phyloP scores from a whole-genome alignment of 768 basidiomycete species.

The Agrocybe pediades region DNA sequence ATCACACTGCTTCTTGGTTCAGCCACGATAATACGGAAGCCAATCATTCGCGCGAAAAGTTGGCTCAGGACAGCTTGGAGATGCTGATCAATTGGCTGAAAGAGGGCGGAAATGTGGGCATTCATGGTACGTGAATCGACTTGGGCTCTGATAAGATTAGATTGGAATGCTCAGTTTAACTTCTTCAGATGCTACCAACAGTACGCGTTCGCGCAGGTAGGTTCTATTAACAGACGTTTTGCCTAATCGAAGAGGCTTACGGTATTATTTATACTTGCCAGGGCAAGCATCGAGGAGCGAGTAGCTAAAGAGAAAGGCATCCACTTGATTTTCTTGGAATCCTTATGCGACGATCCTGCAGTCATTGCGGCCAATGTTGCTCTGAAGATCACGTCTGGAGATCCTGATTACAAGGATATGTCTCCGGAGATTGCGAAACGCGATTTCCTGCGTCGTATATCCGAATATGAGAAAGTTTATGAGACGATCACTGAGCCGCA shows the following conservation, averaged over 20 bases:
- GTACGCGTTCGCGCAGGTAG: conserved; percentile 73
- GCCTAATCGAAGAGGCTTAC: background rate
- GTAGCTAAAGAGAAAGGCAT: conserved; percentile 87
- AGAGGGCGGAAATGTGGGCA: conserved; percentile 94
- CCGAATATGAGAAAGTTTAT: conserved; percentile 93
- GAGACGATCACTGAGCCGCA: conserved; percentile 92
- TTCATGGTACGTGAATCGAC: conserved; percentile 75
- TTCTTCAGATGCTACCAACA: conserved; percentile 90
- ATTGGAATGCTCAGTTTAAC: background rate
- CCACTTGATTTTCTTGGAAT: conserved; percentile 91
- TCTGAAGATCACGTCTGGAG: conserved; percentile 93
- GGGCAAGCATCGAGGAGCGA: conserved; percentile 82
- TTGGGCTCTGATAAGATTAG: background rate
- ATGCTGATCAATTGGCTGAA: conserved; percentile 95
- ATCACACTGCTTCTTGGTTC: conserved; percentile 91
- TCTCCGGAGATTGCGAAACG: conserved; percentile 81
- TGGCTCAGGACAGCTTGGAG: conserved; percentile 91
- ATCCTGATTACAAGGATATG: conserved; percentile 95
- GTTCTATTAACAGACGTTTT: background rate
- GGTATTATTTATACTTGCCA: conserved; percentile 26
- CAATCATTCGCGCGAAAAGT: conserved; percentile 71
- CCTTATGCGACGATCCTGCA: conserved; percentile 89
- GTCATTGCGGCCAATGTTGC: conserved; percentile 96
- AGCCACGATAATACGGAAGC: conserved; percentile 83
- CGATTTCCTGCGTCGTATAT: conserved; percentile 91